Conservation (phyloP, 2,329 filamentous ascomycete genomes). For the Neofusicoccum cordaticola region DNA sequence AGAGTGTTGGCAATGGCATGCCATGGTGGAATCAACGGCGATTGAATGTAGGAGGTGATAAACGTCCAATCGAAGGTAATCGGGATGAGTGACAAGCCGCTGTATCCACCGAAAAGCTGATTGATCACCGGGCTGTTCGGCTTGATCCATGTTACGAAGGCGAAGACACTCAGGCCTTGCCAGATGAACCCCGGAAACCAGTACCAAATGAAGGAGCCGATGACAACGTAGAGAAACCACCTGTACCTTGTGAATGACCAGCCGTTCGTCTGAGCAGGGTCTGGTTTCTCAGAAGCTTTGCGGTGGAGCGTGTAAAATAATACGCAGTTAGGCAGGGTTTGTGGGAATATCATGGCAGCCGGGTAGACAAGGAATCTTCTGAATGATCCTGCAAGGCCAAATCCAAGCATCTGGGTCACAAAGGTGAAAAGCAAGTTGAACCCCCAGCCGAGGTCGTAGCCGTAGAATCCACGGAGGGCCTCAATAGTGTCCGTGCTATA, state of each 20-base stretch:
- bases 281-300: not conserved
- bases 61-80: constrained; percentile 33
- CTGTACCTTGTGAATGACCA: constrained; percentile 25
- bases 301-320: constrained; percentile 27
- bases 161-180: constrained; percentile 22
- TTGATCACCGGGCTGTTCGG: constrained; percentile 26
- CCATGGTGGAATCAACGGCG: constrained; percentile 24
- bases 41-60: constrained; percentile 24
- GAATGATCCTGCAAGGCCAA: constrained; percentile 26
- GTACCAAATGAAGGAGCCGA: constrained; percentile 26
- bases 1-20: constrained; percentile 61
- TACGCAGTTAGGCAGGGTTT: constrained; percentile 23
- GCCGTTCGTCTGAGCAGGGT: constrained; percentile 23
- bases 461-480: constrained; percentile 13
- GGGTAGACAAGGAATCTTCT: constrained; percentile 27
- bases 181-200: constrained; percentile 27
- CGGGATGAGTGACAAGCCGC: constrained; percentile 15
- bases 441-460: constrained; percentile 52
- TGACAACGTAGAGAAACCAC: constrained; percentile 26
- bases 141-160: constrained; percentile 28
- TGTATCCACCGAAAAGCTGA: constrained; percentile 25
- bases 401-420: constrained; percentile 18
- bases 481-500: constrained; percentile 45
- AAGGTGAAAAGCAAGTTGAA: constrained; percentile 25
- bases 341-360: constrained; percentile 28